phyloP scores from a whole-genome alignment of 2,329 filamentous ascomycete genomes.

The Fusarium falciforme region DNA sequence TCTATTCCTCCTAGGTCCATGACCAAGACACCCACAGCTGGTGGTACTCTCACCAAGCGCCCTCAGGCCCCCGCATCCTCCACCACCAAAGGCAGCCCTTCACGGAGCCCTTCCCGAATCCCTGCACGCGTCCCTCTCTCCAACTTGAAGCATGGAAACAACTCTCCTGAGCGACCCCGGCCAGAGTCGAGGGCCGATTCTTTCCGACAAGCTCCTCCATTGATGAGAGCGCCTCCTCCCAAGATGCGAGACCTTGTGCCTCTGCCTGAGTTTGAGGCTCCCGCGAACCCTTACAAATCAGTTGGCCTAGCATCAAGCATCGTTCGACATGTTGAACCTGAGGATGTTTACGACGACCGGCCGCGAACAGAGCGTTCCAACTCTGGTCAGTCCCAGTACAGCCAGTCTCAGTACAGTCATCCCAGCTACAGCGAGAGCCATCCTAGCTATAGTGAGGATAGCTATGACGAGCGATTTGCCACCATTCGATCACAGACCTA shows the following conservation, averaged over 20 bases:
- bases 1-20: constrained; percentile 52
- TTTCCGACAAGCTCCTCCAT: constrained; percentile 65
- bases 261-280: constrained; percentile 63
- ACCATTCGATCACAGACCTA: constrained; percentile 57
- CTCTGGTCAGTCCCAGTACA: constrained; percentile 50
- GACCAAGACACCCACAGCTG: constrained; percentile 68
- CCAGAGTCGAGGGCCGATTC: constrained; percentile 58
- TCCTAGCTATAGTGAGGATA: constrained; percentile 51
- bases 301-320: constrained; percentile 64
- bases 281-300: constrained; percentile 60
- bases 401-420: constrained; percentile 34
- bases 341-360: constrained; percentile 86
- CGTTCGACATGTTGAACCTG: constrained; percentile 73
- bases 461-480: constrained; percentile 51
- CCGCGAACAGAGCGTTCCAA: constrained; percentile 51
- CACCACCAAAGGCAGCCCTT: constrained; percentile 46
- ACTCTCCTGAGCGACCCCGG: constrained; percentile 80
- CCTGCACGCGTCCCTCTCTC: constrained; percentile 77
- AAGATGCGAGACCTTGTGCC: constrained; percentile 86
- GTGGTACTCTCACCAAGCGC: constrained; percentile 45
- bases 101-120: constrained; percentile 64
- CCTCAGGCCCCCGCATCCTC: constrained; percentile 32
- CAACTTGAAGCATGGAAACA: constrained; percentile 76
- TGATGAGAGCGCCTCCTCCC: constrained; percentile 78
- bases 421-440: constrained; percentile 51